Conservation (phyloP, 2,329 filamentous ascomycete genomes). For the Ascochyta pisi region DNA sequence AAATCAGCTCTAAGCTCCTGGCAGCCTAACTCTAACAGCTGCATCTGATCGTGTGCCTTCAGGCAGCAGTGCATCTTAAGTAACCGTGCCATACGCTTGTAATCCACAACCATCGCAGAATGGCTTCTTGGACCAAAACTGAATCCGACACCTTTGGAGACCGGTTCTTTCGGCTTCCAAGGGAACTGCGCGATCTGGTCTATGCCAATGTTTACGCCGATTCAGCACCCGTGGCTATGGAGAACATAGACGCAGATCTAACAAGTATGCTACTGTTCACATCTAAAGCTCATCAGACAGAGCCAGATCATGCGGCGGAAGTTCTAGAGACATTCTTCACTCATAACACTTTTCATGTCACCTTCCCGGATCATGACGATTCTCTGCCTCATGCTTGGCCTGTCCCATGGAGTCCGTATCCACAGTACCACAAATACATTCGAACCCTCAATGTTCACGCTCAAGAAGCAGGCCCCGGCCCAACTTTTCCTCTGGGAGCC, state of each 20-base stretch:
- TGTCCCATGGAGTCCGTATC: not conserved
- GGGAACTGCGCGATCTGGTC: conserved; percentile 29
- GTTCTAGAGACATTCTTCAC: conserved; percentile 21
- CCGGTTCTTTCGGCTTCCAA: conserved; percentile 20
- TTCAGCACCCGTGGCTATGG: conserved; percentile 7
- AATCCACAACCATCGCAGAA: not conserved
- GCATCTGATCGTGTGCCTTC: not conserved
- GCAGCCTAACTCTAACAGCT: not conserved
- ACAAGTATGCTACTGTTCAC: not conserved
- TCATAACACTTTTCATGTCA: conserved; percentile 16
- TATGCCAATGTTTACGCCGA: conserved; percentile 18
- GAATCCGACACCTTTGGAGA: not conserved
- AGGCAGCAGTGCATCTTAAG: conserved; percentile 6
- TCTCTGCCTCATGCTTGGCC: not conserved
- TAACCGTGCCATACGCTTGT: not conserved
- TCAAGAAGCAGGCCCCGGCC: conserved; percentile 2
- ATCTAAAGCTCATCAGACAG: not conserved
- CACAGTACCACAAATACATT: conserved; percentile 12
- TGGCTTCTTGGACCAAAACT: not conserved
- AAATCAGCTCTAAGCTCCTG: too few relatives aligned
- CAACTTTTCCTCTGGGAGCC: not conserved
- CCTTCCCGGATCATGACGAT: not conserved
- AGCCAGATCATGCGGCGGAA: conserved; percentile 15
- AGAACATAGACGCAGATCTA: not conserved
- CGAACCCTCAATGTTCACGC: conserved; percentile 18